Conservation (phyloP, 2,329 filamentous ascomycete genomes). For the Stylonectria norvegica region DNA sequence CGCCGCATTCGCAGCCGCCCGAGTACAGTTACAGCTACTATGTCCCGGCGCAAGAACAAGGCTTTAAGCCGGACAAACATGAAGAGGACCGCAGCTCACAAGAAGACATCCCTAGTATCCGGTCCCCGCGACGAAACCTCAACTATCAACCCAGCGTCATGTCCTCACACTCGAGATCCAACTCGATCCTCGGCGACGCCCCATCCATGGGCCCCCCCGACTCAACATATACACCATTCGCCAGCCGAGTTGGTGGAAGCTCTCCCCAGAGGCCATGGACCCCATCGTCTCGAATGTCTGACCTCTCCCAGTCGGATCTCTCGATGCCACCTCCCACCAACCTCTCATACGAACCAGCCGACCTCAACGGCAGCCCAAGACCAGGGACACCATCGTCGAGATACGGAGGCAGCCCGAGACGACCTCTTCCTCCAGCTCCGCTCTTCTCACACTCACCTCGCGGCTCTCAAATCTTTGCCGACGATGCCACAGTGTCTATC, state of each 20-base stretch:
- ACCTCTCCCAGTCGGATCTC: conserved; percentile 50
- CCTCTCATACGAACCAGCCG: conserved; percentile 77
- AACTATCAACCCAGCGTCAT: conserved; percentile 52
- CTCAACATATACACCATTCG: conserved; percentile 58
- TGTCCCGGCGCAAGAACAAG: conserved; percentile 16
- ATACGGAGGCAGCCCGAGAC: conserved; percentile 82
- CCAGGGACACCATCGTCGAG: conserved; percentile 86
- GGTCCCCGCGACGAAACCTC: conserved; percentile 38
- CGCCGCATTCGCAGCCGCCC: no score
- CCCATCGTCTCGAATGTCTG: conserved; percentile 44
- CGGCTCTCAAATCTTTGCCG: conserved; percentile 52
- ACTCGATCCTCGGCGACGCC: conserved; percentile 54
- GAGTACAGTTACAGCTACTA: conserved; percentile 21
- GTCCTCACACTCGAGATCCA: conserved; percentile 43
- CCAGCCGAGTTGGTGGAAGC: conserved; percentile 37
- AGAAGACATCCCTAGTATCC: conserved; percentile 38
- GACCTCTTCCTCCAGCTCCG: conserved; percentile 84
- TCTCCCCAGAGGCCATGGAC: conserved; percentile 59
- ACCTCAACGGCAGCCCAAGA: conserved; percentile 83
- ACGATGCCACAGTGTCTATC: conserved; percentile 70
- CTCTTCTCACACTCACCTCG: conserved; percentile 63
- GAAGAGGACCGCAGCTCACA: conserved; percentile 39
- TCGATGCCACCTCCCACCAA: conserved; percentile 66
- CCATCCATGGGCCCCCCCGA: conserved; percentile 61
- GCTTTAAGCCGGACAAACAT: no score